These are phyloP conservation scores for Zalerion maritima DNA, from an alignment of 495 filamentous ascomycete species.

Conservation along the genomic window DNA sequence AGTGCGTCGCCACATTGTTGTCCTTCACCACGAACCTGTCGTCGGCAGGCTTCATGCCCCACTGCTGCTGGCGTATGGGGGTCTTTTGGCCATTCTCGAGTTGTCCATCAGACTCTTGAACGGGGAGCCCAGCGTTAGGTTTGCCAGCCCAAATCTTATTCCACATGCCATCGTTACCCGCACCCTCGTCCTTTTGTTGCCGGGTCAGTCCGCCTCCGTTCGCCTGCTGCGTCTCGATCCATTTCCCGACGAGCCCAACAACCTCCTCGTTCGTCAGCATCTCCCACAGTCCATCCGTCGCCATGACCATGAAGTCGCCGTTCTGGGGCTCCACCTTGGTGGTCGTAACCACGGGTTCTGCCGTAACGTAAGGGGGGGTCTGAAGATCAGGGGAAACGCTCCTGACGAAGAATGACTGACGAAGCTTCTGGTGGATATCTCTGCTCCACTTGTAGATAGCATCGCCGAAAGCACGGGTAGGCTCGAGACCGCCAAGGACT, in stretches of 20 bases:
- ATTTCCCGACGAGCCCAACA: conserved; percentile 87
- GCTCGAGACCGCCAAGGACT: conserved; percentile 82
- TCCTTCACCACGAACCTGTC: conserved; percentile 87
- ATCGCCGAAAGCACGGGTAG: conserved; percentile 88
- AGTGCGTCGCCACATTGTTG: conserved; percentile 89
- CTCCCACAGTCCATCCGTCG: conserved; percentile 96
- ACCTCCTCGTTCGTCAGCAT: conserved; percentile 99
- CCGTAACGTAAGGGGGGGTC: conserved; percentile 95
- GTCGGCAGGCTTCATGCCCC: conserved; percentile 52
- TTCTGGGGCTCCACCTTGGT: conserved; percentile 80
- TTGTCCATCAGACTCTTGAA: conserved; percentile 14
- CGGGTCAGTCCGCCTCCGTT: no score
- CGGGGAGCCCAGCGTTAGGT: not conserved
- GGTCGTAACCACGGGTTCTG: conserved; percentile 89
- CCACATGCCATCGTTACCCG: conserved; percentile 23
- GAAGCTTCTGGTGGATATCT: conserved; percentile 68
- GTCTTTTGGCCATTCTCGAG: conserved; percentile 38
- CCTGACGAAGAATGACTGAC: conserved; percentile 70
- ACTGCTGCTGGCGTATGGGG: conserved; percentile 76
- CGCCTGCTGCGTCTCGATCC: conserved; percentile 66
- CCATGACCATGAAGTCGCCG: conserved; percentile 93
- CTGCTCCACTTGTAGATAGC: conserved; percentile 90
- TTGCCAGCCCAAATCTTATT: no score
- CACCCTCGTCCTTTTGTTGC: no score
- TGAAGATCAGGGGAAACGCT: conserved; percentile 55